Conservation (phyloP, 345 rosid genomes). For the Geranium brycei region DNA sequence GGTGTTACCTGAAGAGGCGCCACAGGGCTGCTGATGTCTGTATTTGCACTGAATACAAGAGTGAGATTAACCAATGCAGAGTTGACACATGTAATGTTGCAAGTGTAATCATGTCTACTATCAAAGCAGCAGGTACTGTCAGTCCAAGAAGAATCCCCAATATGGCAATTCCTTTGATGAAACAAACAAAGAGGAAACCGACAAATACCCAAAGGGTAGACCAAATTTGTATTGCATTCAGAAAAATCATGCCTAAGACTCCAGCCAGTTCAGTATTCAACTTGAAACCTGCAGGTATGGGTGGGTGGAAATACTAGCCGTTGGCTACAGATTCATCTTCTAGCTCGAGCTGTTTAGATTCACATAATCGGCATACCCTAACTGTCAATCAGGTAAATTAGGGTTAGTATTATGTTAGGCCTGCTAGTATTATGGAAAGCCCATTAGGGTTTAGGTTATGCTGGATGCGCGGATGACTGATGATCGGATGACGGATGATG, state of each 20-base stretch:
- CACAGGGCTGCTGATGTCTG: conserved; percentile 79
- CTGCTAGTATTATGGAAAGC: too few relatives aligned
- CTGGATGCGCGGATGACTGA: too few relatives aligned
- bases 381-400: too few relatives aligned
- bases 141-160: conserved; percentile 60
- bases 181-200: conserved; percentile 38
- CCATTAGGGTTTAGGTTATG: too few relatives aligned
- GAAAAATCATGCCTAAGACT: conserved; percentile 68
- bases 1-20: conserved; percentile 74
- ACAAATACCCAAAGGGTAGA: conserved; percentile 64
- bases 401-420: too few relatives aligned
- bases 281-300: conserved; percentile 97
- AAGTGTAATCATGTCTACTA: conserved; percentile 45
- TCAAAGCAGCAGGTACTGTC: conserved; percentile 54
- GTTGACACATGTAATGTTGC: conserved; percentile 56
- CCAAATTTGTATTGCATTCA: conserved; percentile 80
- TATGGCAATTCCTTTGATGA: conserved; percentile 48
- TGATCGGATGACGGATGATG: too few relatives aligned
- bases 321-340: too few relatives aligned
- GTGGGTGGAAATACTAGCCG: too few relatives aligned
- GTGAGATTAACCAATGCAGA: conserved; percentile 63
- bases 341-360: too few relatives aligned
- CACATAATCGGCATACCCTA: too few relatives aligned
- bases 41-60: conserved; percentile 60
- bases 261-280: conserved; percentile 81